Evolutionary conservation across 2,329 filamentous ascomycete genomes (phyloP).

Genomic region (Colletotrichum sublineola): DNA sequence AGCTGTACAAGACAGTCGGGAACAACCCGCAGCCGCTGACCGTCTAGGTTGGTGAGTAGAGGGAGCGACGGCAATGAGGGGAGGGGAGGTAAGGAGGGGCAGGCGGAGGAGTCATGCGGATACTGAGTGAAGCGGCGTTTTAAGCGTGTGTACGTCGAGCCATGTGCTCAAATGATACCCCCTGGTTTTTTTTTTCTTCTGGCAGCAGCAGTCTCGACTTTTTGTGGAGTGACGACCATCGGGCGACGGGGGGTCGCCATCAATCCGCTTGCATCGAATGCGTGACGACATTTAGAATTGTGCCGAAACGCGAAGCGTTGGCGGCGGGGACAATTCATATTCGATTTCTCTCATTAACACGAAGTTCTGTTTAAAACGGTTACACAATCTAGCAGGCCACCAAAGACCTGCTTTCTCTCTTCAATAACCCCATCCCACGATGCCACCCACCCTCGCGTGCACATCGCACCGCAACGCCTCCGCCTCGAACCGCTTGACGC

Average conservation of each 20-base stretch:
- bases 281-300: no score
- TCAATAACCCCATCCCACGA: no score
- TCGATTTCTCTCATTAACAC: background rate
- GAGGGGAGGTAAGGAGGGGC: no score
- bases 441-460: background rate
- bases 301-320: no score
- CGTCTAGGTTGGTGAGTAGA: background rate
- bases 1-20: conserved; percentile 74
- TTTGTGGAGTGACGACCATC: background rate
- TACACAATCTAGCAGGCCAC: background rate
- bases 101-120: no score
- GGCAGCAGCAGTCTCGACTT: background rate
- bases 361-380: background rate
- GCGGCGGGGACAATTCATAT: background rate
- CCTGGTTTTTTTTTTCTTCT: background rate
- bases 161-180: conserved; percentile 33
- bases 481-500: background rate
- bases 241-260: background rate
- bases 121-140: conserved; percentile 21
- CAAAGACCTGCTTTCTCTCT: background rate
- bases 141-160: conserved; percentile 16
- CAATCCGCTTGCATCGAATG: background rate
- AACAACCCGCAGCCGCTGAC: conserved; percentile 61
- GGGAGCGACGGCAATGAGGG: no score
- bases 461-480: background rate